Base-by-base conservation (phyloP, 164 flowering plant genomes). In the Malania oleifera region DNA sequence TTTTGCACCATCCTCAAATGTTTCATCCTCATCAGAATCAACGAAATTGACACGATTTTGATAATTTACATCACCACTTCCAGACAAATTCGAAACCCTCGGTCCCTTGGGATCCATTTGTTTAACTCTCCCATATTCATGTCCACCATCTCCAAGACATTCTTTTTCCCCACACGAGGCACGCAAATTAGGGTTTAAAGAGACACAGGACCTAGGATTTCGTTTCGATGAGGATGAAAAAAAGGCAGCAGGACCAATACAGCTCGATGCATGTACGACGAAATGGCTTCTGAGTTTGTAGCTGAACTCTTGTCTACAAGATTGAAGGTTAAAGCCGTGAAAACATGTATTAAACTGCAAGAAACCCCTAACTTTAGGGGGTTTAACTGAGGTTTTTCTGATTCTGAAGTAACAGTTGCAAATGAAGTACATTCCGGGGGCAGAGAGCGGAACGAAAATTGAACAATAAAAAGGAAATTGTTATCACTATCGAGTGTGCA, bases 161-260 rank as follows among this genome's bases (percentile, higher is more conserved):
- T 47, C 48, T 49, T 20, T 62, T 52, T 62, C 56, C 12, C 25
- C 66, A 23, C n/a, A 51, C 13, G 18, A 15, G 18, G 13, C 55
- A 38, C 29, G 17, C n/a, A 27, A 17, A 24, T 43, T 34, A 53
- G 49, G 22, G 7, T 44, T 59, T n/a, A 41, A 51, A 46, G 4
- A 1, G 60, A 37, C 17, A 56, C 29, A 45, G 43, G 35, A 19
- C 25, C 56, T 45, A n/a, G 45, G 59, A 60, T 57, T 69, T 54
- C 54, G 44, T 15, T 67, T 55, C 54, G 69, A 46, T 22, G 54
- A 51, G 3, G 77, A 64, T 7, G 81, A 76, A 51, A 60, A 70
- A 52, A 24, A 54, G 5, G 56, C 40, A 39, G 25, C 19, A 50
- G 15, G 7, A 43, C 45, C 38, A 17, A 24, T 17, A 34, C 23